A percentile compares a stretch with the other conserved stretches of the same genome.
These are phyloP conservation scores for Globisporangium heterothallicum DNA, from an alignment of 352 stramenopile species.

Conservation along the genomic window DNA sequence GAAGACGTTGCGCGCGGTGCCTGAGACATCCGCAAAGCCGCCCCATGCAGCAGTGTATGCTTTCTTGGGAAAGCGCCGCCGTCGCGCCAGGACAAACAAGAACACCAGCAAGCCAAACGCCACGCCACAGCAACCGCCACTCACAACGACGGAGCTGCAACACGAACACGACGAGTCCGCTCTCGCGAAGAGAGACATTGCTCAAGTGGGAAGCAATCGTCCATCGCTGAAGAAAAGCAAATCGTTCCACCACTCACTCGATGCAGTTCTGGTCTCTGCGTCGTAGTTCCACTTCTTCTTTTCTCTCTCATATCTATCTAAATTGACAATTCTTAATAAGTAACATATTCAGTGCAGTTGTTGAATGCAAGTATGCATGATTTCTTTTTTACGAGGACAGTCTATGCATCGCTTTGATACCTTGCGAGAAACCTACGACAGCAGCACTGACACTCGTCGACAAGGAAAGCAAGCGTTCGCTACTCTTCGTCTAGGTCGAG, in stretches of 20 bases:
- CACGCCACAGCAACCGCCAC: neutral
- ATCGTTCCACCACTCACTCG: slow-evolving; percentile 10
- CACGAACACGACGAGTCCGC: neutral
- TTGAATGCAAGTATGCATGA: neutral
- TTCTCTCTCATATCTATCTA: neutral
- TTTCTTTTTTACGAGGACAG: neutral
- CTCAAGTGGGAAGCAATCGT: slow-evolving; percentile 44
- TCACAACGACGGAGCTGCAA: neutral
- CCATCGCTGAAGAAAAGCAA: slow-evolving; percentile 30
- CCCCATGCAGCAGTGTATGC: neutral
- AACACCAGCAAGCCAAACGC: neutral
- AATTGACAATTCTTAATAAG: neutral
- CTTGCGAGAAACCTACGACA: neutral
- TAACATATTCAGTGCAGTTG: neutral
- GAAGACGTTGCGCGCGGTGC: no score
- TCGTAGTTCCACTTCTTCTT: neutral
- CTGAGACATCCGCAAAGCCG: no score
- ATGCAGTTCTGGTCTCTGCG: slow-evolving; percentile 5
- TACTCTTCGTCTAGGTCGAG: slow-evolving; percentile 51
- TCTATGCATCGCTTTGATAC: no score
- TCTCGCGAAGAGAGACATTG: slow-evolving; percentile 25
- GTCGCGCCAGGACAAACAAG: neutral
- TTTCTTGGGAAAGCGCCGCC: slow-evolving; percentile 1
- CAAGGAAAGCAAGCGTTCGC: no score
- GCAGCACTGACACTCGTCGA: neutral